Percentiles rank a stretch among this genome's conserved stretches.
phyloP scores from a whole-genome alignment of 2,329 filamentous ascomycete genomes.

The Aspergillus niger region DNA sequence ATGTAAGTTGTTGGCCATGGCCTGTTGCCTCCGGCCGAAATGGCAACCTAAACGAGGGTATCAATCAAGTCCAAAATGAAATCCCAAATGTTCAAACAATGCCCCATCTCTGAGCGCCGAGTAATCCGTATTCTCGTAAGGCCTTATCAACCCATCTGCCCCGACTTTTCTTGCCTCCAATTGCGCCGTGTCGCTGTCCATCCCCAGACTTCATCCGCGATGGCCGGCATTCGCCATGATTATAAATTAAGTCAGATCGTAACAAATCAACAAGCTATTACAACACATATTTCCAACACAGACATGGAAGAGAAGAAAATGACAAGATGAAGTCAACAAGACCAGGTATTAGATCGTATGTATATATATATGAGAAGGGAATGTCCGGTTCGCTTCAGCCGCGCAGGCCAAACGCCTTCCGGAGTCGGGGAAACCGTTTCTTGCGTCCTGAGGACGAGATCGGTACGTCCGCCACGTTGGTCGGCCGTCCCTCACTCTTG shows the following conservation, averaged over 20 bases:
- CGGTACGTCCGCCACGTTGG: slow-evolving; percentile 32
- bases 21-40: not conserved
- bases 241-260: slow-evolving; percentile 7
- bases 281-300: slow-evolving; percentile 16
- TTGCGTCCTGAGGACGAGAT: slow-evolving; percentile 44
- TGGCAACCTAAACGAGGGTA: slow-evolving; percentile 18
- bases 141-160: not conserved
- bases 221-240: slow-evolving; percentile 9
- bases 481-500: not conserved
- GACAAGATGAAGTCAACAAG: not conserved
- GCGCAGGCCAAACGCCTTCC: slow-evolving; percentile 48
- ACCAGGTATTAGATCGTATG: slow-evolving; percentile 1
- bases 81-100: slow-evolving; percentile 5
- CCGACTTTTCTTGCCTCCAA: not conserved
- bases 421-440: slow-evolving; percentile 48
- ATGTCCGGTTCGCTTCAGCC: slow-evolving; percentile 1
- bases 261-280: not conserved
- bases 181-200: not conserved
- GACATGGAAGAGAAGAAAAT: slow-evolving; percentile 1
- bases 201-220: too few species aligned
- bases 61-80: slow-evolving; percentile 8
- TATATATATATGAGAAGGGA: slow-evolving; percentile 4
- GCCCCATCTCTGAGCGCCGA: not conserved
- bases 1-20: not conserved
- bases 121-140: not conserved